These are phyloP conservation scores for Mycena epipterygia DNA, from an alignment of 768 basidiomycete genomes.

Conservation along the genomic window DNA sequence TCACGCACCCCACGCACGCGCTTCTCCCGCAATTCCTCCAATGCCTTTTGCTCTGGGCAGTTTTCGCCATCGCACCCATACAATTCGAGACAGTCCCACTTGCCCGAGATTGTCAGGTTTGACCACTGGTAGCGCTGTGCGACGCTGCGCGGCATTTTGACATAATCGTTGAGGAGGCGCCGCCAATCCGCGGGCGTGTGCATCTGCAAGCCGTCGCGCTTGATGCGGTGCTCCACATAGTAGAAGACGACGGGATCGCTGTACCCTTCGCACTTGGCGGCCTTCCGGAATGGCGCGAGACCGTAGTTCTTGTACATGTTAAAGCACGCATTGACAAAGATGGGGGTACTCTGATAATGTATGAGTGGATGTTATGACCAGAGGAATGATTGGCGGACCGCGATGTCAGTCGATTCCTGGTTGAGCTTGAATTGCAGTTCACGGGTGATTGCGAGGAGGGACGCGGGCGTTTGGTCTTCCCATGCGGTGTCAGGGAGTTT, in stretches of 20 bases:
- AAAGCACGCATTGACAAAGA: conserved; percentile 40
- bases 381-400: not conserved
- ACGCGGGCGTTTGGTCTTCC: conserved; percentile 41
- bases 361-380: conserved; percentile 8
- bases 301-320: conserved; percentile 45
- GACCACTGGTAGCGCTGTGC: conserved; percentile 39
- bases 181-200: conserved; percentile 34
- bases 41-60: conserved; percentile 40
- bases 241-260: conserved; percentile 41
- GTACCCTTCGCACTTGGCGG: conserved; percentile 25
- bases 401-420: conserved; percentile 26
- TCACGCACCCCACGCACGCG: conserved; percentile 42
- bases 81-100: conserved; percentile 42
- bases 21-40: conserved; percentile 33
- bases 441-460: conserved; percentile 39
- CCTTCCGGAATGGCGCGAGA: conserved; percentile 40
- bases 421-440: conserved; percentile 39
- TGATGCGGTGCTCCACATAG: conserved; percentile 43
- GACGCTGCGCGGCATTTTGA: conserved; percentile 36
- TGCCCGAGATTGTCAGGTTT: conserved; percentile 34
- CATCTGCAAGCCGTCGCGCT: conserved; percentile 32
- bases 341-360: conserved; percentile 28
- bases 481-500: conserved; percentile 40
- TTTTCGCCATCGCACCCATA: conserved; percentile 39
- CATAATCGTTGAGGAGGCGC: conserved; percentile 36